Base-by-base conservation (phyloP, 176 grass and related monocot species). In the Elymus sibiricus region DNA sequence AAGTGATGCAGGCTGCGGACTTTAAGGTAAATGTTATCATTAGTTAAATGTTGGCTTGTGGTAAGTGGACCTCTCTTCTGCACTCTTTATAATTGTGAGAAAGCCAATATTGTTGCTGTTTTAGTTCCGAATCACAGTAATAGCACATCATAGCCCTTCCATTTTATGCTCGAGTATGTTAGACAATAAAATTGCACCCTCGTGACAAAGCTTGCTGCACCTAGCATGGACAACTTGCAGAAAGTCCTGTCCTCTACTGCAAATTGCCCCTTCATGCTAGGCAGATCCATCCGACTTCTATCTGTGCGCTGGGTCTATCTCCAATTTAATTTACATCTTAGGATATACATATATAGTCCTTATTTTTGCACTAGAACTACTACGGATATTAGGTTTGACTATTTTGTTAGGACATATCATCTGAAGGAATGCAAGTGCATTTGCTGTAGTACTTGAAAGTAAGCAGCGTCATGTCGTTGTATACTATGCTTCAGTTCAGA, bases 1-100 rank as follows among this genome's bases (percentile, higher is more conserved):
- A 94, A 79, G 90, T 98, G 74, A 95, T 94, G 95, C 62, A 94
- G 25, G 88, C 88, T 66, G 85, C 93, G 64, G 82, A 95, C 74
- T 95, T 95, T 87, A 92, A 98, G 95, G 93, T 98, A 83, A 72
- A 79, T 74, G 4, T 47, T 47, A 76, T 75, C 77, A 28, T 49
- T 76, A 47, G 15, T 81, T 24, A 88, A 64, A 29, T 80, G 22
- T 85, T 81, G 10, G 26, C 17, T 61, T 49, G 64, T 65, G 61
- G 61, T 65, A 13, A 21, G 1, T 59, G 29, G 21, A 67, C 79
- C 64, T 66, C 34, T 61, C 34, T 29, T 40, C 25, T 43, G 16
- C 24, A 82, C 27, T 19, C 9, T 28, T 64, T 43, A 74, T 38
- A 37, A 61, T 70, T 27, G 17, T 19, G 51, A 73, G 19, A 49